These are phyloP conservation scores for Sugiyamaella valdiviana DNA, from an alignment of 805 yeast genomes.

Conservation along the genomic window DNA sequence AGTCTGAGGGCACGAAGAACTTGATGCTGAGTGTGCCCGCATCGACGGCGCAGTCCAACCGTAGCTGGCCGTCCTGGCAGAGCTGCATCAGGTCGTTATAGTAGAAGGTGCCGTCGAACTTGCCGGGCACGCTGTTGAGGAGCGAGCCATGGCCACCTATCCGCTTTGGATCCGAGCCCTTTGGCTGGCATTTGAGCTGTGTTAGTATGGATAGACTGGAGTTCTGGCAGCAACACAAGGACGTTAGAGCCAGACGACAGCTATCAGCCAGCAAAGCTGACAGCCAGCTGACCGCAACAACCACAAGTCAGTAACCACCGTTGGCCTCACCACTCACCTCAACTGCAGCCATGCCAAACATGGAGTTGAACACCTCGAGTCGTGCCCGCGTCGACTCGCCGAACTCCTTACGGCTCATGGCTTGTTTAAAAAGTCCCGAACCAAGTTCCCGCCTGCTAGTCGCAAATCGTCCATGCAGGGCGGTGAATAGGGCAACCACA, in stretches of 20 bases:
- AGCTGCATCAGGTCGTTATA: constrained; percentile 21
- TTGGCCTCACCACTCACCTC: constrained; percentile 12
- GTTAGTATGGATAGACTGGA: neutral
- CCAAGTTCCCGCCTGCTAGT: too few species aligned
- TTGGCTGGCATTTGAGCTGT: neutral
- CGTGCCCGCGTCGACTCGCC: neutral
- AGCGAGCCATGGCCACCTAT: constrained; percentile 23
- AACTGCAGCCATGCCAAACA: constrained; percentile 23
- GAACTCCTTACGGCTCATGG: neutral
- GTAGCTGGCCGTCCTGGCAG: constrained; percentile 15
- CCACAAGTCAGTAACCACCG: neutral
- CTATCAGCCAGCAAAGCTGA: too few species aligned
- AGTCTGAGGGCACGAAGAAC: constrained; percentile 16
- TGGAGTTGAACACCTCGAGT: constrained; percentile 13
- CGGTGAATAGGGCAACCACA: too few species aligned
- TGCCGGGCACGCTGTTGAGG: constrained; percentile 16
- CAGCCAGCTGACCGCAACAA: too few species aligned
- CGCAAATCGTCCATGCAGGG: neutral
- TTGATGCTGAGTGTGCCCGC: constrained; percentile 13
- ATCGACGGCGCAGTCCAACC: constrained; percentile 17
- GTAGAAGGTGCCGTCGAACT: constrained; percentile 19
- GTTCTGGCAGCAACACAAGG: too few species aligned
- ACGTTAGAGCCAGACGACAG: too few species aligned
- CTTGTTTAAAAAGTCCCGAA: neutral
- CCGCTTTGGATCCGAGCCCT: constrained; percentile 7